Evolutionary conservation across 2,329 filamentous ascomycete species (phyloP).

Genomic region (Penicillium decumbens): DNA sequence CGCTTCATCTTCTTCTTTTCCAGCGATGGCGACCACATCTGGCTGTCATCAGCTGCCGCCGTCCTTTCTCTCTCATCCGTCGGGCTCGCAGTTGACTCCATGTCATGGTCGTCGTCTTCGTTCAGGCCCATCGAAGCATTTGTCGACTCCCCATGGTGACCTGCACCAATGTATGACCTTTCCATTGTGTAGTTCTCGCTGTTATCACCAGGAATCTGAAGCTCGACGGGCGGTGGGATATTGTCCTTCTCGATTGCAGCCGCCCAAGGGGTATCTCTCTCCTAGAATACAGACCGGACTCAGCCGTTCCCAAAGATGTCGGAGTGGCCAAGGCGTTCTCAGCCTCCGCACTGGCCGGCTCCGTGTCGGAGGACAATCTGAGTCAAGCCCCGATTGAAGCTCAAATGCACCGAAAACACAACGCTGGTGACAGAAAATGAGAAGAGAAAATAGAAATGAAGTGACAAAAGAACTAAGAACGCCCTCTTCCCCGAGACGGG

Average conservation of each 20-base stretch:
- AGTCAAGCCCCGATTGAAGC: constrained; percentile 10
- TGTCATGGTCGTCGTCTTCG: constrained; percentile 15
- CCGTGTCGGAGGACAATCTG: constrained; percentile 21
- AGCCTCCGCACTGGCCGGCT: constrained; percentile 24
- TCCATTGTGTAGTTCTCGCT: constrained; percentile 16
- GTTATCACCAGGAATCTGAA: constrained; percentile 25
- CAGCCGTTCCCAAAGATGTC: constrained; percentile 11
- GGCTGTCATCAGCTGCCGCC: constrained; percentile 26
- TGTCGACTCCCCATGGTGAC: constrained; percentile 11
- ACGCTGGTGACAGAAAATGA: constrained; percentile 4
- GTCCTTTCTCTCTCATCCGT: constrained; percentile 29
- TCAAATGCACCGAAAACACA: constrained; percentile 8
- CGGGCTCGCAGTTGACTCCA: constrained; percentile 23
- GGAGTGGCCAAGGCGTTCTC: constrained; percentile 26
- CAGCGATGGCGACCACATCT: constrained; percentile 22
- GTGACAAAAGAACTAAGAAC: constrained; percentile 11
- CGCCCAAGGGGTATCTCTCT: constrained; percentile 19
- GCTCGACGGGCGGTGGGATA: constrained; percentile 20
- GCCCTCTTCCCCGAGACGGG: constrained; percentile 20
- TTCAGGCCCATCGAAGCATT: constrained; percentile 13
- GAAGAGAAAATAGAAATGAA: constrained; percentile 1
- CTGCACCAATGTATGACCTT: constrained; percentile 15
- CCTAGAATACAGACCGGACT: constrained; percentile 14
- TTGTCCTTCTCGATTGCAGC: constrained; percentile 14
- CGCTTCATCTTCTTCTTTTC: constrained; percentile 45